These are phyloP conservation scores for Seiridium cupressi DNA, from an alignment of 2,329 filamentous ascomycete species.

Conservation along the genomic window DNA sequence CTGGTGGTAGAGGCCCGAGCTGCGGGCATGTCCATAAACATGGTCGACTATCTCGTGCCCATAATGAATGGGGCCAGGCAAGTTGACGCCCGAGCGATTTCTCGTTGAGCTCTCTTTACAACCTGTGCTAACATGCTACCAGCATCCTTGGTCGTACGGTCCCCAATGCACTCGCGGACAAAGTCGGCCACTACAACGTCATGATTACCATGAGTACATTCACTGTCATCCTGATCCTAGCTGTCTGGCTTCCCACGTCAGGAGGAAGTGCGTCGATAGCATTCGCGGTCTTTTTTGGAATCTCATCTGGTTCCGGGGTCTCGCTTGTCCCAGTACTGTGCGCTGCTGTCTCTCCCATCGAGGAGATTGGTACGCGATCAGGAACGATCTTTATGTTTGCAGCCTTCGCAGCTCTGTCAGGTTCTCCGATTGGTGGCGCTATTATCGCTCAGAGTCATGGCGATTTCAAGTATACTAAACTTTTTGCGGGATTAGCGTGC, in stretches of 20 bases:
- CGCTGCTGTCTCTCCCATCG: slow-evolving; percentile 51
- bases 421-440: slow-evolving; percentile 54
- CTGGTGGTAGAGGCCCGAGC: slow-evolving; percentile 41
- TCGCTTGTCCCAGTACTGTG: slow-evolving; percentile 28
- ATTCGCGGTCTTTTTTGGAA: slow-evolving; percentile 31
- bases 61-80: slow-evolving; percentile 47
- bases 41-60: slow-evolving; percentile 51
- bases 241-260: slow-evolving; percentile 35
- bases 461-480: too few species aligned
- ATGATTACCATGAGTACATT: slow-evolving; percentile 36
- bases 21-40: slow-evolving; percentile 43
- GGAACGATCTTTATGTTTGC: slow-evolving; percentile 14
- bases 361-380: slow-evolving; percentile 43
- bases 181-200: slow-evolving; percentile 26
- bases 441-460: slow-evolving; percentile 37
- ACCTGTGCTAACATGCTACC: too few species aligned
- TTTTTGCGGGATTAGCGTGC: too few species aligned
- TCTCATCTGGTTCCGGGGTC: slow-evolving; percentile 33
- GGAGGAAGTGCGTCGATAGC: slow-evolving; percentile 23
- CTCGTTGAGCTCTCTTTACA: too few species aligned
- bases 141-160: slow-evolving; percentile 22
- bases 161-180: slow-evolving; percentile 21
- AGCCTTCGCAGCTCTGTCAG: slow-evolving; percentile 49
- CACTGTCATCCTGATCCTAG: slow-evolving; percentile 15
- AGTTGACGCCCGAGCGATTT: background rate